A percentile compares a stretch with the other conserved stretches of the same genome.
phyloP scores from a whole-genome alignment of 1,284 basidiomycete species.

The Ganoderma sp. region DNA sequence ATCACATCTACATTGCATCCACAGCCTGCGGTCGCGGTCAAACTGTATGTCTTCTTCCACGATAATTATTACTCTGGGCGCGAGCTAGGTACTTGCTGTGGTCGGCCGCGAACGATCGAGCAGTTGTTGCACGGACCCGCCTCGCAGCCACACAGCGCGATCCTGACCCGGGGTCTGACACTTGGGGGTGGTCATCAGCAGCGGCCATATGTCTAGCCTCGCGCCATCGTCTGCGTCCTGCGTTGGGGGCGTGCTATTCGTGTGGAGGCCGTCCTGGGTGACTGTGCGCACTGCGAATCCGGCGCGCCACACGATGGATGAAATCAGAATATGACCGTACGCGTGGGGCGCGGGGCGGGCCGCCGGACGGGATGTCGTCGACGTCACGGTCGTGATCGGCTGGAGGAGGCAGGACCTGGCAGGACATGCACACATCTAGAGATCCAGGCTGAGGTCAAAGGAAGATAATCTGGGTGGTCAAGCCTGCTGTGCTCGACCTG shows the following conservation, averaged over 20 bases:
- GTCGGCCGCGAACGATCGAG: not conserved
- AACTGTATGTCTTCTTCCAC: not conserved
- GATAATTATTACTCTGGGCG: not conserved
- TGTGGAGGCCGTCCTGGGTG: too few relatives aligned
- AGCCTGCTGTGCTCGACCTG: not conserved
- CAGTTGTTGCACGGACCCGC: not conserved
- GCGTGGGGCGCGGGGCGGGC: not conserved
- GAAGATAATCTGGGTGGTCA: not conserved
- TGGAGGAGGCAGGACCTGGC: not conserved
- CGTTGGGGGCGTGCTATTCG: too few relatives aligned
- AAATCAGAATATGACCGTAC: not conserved
- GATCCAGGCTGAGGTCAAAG: not conserved
- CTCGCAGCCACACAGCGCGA: not conserved
- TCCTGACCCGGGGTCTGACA: not conserved
- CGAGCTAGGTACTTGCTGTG: not conserved
- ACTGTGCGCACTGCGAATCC: not conserved
- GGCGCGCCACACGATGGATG: not conserved
- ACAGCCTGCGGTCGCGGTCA: not conserved
- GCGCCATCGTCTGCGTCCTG: not conserved
- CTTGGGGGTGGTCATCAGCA: not conserved
- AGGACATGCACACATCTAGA: not conserved
- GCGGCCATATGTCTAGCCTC: not conserved
- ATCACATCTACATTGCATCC: too few relatives aligned
- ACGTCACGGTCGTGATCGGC: not conserved
- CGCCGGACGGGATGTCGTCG: not conserved